A percentile compares a stretch with the other conserved stretches of the same genome.
These are phyloP conservation scores for Colletotrichum agaves DNA, from an alignment of 2,329 filamentous ascomycete genomes.

Conservation along the genomic window DNA sequence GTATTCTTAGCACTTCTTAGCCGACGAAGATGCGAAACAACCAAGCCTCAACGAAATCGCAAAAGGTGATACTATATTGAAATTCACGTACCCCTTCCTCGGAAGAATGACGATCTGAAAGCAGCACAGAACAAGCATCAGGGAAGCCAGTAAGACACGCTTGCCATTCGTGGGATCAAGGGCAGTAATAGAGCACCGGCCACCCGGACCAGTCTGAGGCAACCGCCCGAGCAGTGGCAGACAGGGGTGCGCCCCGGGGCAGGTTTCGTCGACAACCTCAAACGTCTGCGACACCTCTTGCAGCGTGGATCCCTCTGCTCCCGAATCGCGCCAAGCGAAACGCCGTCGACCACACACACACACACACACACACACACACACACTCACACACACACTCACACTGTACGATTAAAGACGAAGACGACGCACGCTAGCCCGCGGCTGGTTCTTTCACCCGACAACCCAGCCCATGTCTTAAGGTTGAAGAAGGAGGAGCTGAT, in stretches of 20 bases:
- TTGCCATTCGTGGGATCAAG: not conserved
- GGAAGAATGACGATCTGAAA: not conserved
- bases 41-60: not conserved
- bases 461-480: not conserved
- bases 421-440: slow-evolving; percentile 2
- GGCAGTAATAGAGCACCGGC: not conserved
- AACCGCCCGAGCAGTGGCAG: slow-evolving; percentile 1
- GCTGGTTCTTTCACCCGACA: slow-evolving; percentile 8
- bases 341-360: slow-evolving; percentile 4
- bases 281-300: slow-evolving; percentile 34
- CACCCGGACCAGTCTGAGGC: slow-evolving; percentile 18
- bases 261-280: slow-evolving; percentile 34
- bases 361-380: not conserved
- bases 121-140: not conserved
- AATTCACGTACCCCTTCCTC: not conserved
- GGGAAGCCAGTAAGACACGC: not conserved
- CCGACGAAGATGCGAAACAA: not conserved
- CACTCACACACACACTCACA: not conserved
- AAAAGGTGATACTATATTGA: not conserved
- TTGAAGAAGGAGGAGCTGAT: not conserved
- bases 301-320: slow-evolving; percentile 21
- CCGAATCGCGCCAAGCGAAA: slow-evolving; percentile 32
- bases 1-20: slow-evolving; percentile 16
- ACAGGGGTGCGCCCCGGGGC: slow-evolving; percentile 25
- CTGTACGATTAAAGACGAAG: not conserved